These are phyloP conservation scores for Fusarium sp. DNA, from an alignment of 2,329 filamentous ascomycete species.

Conservation along the genomic window DNA sequence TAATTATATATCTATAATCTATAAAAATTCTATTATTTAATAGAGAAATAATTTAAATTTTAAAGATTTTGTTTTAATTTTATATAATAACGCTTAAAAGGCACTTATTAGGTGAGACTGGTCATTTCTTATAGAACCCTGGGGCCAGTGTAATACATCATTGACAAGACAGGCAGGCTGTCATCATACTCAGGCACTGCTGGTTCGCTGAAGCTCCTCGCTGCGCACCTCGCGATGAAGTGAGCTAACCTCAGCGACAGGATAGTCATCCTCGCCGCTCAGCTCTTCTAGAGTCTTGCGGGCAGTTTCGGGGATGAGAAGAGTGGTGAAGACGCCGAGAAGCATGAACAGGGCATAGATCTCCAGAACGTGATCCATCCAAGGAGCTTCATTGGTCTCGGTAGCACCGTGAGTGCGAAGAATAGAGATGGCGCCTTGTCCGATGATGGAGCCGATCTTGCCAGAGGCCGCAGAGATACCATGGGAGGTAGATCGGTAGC, in stretches of 20 bases:
- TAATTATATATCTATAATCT: too few relatives aligned
- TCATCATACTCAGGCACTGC: slow-evolving; percentile 23
- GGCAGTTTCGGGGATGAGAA: slow-evolving; percentile 80
- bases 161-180: background rate
- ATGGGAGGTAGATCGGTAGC: slow-evolving; percentile 67
- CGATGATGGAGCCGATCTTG: slow-evolving; percentile 67
- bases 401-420: slow-evolving; percentile 61
- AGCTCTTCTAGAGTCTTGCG: slow-evolving; percentile 78
- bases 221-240: slow-evolving; percentile 25
- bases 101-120: too few relatives aligned
- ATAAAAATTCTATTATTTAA: too few relatives aligned
- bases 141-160: too few relatives aligned
- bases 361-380: slow-evolving; percentile 82
- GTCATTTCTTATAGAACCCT: too few relatives aligned
- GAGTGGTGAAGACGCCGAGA: slow-evolving; percentile 73
- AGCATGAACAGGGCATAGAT: slow-evolving; percentile 83
- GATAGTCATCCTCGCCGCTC: slow-evolving; percentile 51
- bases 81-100: too few relatives aligned
- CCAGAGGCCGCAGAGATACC: slow-evolving; percentile 66
- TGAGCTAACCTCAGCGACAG: slow-evolving; percentile 14
- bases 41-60: too few relatives aligned
- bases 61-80: too few relatives aligned
- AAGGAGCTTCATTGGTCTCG: slow-evolving; percentile 60
- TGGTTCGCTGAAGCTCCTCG: slow-evolving; percentile 31
- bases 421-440: slow-evolving; percentile 67